Conservation (phyloP, 208 protist genomes). For the Naegleria lovaniensis region DNA sequence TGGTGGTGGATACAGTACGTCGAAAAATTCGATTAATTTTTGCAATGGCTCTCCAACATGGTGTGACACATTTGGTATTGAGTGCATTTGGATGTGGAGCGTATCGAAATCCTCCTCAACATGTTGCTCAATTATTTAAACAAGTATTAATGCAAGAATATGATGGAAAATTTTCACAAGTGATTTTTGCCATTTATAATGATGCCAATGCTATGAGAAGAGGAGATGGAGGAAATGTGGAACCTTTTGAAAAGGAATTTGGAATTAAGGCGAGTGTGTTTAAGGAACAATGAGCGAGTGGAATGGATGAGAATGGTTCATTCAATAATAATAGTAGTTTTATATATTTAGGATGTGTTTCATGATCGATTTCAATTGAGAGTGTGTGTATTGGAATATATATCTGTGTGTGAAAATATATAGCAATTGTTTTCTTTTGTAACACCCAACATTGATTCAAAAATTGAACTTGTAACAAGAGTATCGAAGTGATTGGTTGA, state of each 20-base stretch:
- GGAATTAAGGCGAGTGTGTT: neutral
- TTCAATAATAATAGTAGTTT: too few species aligned
- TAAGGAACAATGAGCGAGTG: too few species aligned
- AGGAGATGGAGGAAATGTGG: neutral
- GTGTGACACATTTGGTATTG: neutral
- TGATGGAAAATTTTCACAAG: neutral
- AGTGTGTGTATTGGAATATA: too few species aligned
- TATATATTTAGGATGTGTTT: too few species aligned
- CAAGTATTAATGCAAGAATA: neutral
- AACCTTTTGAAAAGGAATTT: neutral
- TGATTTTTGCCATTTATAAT: slow-evolving; percentile 4
- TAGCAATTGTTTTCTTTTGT: too few species aligned
- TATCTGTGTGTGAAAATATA: too few species aligned
- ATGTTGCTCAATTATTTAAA: neutral
- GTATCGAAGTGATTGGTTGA: too few species aligned
- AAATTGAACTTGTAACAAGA: too few species aligned
- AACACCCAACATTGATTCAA: too few species aligned
- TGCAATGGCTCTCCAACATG: neutral
- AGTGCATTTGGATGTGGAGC: neutral
- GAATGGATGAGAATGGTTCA: too few species aligned
- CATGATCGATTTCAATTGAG: too few species aligned
- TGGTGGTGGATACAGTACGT: neutral
- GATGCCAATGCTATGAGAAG: neutral
- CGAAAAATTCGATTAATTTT: neutral
- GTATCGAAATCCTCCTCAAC: neutral